Conservation (phyloP, 306 rosid genomes). For the apple (Malus domestica) region ASM211411v1 NC_041797.1:7745501-7746000, state of each 20-base stretch:
- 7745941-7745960: no score
- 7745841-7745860: no score
- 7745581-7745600: no score
- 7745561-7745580: neutral
- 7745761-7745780: neutral
- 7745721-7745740: no score
- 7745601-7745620: neutral
- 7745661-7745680: neutral
- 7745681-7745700: neutral
- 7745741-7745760: fast-evolving
- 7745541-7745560: no score
- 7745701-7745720: no score
- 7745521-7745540: no score
- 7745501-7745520: no score
- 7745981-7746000: neutral
- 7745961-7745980: neutral
- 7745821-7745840: no score
- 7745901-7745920: neutral
- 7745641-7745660: neutral
- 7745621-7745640: neutral
- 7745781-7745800: no score
- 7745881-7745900: neutral
- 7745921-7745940: neutral
- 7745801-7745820: no score
- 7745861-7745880: neutral